Conservation (phyloP, 495 filamentous ascomycete species). For the Xylaria intraflava region DNA sequence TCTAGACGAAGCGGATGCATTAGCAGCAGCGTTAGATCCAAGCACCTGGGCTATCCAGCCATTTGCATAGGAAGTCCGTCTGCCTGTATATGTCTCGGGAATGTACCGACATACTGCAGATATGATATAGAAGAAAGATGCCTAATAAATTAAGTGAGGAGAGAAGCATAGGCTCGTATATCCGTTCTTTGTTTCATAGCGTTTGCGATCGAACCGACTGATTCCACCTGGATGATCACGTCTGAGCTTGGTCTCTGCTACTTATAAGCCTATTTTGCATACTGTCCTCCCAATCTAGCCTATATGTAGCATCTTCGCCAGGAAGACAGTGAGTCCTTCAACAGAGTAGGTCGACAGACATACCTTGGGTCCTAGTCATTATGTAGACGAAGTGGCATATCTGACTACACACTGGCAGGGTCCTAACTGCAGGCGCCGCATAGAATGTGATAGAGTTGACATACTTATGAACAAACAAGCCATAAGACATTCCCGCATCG, state of each 20-base stretch:
- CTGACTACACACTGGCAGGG: background rate
- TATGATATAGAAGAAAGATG: background rate
- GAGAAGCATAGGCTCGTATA: background rate
- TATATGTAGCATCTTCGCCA: background rate
- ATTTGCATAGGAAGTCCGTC: background rate
- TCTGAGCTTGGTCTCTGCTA: background rate
- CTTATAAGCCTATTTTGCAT: background rate
- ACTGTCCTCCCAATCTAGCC: background rate
- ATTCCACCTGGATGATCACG: background rate
- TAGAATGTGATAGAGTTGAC: background rate
- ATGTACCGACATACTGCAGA: constrained; percentile 1
- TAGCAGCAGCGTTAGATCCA: background rate
- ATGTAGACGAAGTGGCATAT: background rate
- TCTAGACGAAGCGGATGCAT: background rate
- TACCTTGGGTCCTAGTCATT: background rate
- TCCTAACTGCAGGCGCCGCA: background rate
- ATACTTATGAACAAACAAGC: background rate
- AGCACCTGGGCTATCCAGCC: background rate
- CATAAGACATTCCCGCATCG: background rate
- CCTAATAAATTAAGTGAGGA: background rate
- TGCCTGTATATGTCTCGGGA: constrained; percentile 11
- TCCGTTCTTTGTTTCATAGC: constrained; percentile 11
- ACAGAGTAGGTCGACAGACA: background rate
- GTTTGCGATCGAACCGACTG: constrained; percentile 2
- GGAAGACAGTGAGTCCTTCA: background rate